Conservation (phyloP, 768 basidiomycete genomes). For the Trametes punicea region DNA sequence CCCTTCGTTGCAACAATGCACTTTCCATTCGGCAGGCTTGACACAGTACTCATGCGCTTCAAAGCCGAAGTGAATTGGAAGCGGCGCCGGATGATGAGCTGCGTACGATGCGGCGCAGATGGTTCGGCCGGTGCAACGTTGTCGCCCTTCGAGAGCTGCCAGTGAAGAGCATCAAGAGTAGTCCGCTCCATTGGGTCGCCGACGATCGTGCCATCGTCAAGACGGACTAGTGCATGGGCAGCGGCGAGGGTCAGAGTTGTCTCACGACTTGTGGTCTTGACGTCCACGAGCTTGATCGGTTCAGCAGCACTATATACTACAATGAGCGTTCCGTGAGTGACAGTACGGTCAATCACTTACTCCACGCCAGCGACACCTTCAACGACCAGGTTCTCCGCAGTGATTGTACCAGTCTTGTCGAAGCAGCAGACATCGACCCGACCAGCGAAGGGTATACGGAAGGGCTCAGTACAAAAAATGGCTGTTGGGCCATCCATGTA, state of each 20-base stretch:
- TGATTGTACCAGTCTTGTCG: conserved; percentile 99
- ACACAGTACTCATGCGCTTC: conserved; percentile 95
- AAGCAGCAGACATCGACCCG: conserved; percentile 98
- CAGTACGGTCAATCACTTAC: conserved; percentile 44
- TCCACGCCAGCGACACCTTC: conserved; percentile 91
- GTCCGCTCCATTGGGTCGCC: conserved; percentile 99
- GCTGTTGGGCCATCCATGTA: conserved; percentile 43
- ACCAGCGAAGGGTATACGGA: conserved; percentile 94
- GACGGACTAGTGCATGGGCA: conserved; percentile 89
- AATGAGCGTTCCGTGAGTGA: not conserved
- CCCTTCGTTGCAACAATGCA: conserved; percentile 84
- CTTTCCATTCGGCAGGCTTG: conserved; percentile 57
- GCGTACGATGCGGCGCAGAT: conserved; percentile 52
- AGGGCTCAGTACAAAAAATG: conserved; percentile 98
- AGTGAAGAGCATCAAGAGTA: conserved; percentile 85
- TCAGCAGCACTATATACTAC: conserved; percentile 42
- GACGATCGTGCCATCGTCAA: conserved; percentile 92
- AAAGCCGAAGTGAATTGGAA: conserved; percentile 98
- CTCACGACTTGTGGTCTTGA: conserved; percentile 70
- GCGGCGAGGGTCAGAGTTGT: conserved; percentile 89
- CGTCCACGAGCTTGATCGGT: conserved; percentile 65
- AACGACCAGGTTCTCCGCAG: conserved; percentile 89
- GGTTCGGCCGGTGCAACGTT: conserved; percentile 54
- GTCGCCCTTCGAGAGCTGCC: conserved; percentile 79
- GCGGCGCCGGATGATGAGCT: conserved; percentile 77